Evolutionary conservation across 768 basidiomycete genomes (phyloP).

Genomic region (Trametes villosa): DNA sequence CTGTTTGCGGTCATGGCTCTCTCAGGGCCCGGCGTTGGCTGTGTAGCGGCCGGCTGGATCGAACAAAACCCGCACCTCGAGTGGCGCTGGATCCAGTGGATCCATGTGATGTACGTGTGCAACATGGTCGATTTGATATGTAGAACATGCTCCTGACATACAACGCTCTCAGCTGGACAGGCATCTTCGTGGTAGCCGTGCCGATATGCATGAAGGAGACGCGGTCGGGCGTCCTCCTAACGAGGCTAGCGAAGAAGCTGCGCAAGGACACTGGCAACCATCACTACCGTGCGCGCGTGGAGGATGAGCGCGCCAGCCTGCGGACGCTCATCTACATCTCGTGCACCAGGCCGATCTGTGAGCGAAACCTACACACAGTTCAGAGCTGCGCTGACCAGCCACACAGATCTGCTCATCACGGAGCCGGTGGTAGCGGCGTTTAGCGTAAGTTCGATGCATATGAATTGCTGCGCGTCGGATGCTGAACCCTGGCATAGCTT

Average conservation of each 20-base stretch:
- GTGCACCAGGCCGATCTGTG: conserved; percentile 72
- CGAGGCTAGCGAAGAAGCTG: conserved; percentile 60
- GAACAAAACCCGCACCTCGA: conserved; percentile 58
- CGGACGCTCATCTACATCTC: conserved; percentile 68
- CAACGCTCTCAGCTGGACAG: conserved; percentile 48
- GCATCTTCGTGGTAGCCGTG: conserved; percentile 52
- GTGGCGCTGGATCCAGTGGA: conserved; percentile 90
- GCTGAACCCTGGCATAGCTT: conserved; percentile 44
- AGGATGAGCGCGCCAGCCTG: conserved; percentile 63
- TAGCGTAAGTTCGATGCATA: conserved; percentile 49
- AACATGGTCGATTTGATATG: not conserved
- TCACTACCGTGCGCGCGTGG: conserved; percentile 64
- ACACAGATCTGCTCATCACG: conserved; percentile 62
- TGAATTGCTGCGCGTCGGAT: conserved; percentile 22
- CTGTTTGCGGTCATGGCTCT: conserved; percentile 67
- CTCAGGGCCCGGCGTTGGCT: conserved; percentile 65
- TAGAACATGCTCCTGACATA: not conserved
- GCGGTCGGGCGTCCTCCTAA: conserved; percentile 69
- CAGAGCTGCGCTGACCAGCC: not conserved
- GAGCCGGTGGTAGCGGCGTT: conserved; percentile 80
- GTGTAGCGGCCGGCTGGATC: conserved; percentile 67
- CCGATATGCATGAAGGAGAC: conserved; percentile 73
- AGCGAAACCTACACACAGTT: conserved; percentile 32
- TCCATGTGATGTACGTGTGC: conserved; percentile 59
- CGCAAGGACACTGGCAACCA: conserved; percentile 68